Conservation (phyloP, 2,329 filamentous ascomycete genomes). For the Stagonosporopsis vannaccii region DNA sequence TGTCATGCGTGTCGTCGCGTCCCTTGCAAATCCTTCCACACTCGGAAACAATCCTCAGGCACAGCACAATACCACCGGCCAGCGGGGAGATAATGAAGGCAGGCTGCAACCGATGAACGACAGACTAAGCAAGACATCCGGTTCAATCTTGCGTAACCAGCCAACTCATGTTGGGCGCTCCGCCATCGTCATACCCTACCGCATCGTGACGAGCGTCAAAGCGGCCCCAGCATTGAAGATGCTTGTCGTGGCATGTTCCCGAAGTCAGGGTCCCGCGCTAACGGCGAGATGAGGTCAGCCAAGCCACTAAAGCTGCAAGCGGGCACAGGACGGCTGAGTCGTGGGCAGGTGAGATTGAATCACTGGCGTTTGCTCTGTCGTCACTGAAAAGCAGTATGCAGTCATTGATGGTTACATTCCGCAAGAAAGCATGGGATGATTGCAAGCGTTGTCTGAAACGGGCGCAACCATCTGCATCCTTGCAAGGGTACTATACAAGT, state of each 20-base stretch:
- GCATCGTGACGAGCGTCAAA: neutral
- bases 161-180: constrained; percentile 10
- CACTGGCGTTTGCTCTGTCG: constrained; percentile 12
- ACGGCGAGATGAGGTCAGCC: constrained; percentile 28
- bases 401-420: constrained; percentile 25
- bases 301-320: constrained; percentile 16
- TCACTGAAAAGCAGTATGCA: constrained; percentile 9
- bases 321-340: neutral
- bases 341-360: constrained; percentile 1
- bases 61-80: constrained; percentile 15
- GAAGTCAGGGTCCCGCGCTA: neutral
- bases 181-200: neutral
- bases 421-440: constrained; percentile 33
- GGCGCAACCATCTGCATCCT: constrained; percentile 4
- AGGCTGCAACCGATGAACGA: constrained; percentile 6
- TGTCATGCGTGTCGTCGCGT: constrained; percentile 35
- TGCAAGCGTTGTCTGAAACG: constrained; percentile 29
- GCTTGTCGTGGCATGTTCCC: neutral
- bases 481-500: constrained; percentile 45
- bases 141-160: constrained; percentile 7
- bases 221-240: neutral
- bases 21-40: constrained; percentile 26
- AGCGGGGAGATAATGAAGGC: constrained; percentile 8
- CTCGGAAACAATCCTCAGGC: constrained; percentile 26
- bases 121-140: constrained; percentile 21